These are phyloP conservation scores for Schwanniomyces occidentalis DNA, from an alignment of 805 yeast genomes.

Conservation along the genomic window DNA sequence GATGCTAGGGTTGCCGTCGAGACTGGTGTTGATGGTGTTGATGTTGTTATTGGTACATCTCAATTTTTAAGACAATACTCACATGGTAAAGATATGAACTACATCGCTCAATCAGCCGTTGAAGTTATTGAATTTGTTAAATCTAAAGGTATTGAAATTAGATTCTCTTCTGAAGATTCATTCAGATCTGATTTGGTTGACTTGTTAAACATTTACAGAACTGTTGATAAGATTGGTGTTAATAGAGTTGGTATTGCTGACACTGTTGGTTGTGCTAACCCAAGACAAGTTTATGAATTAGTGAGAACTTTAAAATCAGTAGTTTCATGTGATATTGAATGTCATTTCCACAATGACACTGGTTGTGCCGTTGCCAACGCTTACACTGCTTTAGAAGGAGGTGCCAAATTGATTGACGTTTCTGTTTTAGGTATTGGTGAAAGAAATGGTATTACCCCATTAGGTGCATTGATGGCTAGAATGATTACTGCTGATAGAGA, in stretches of 20 bases:
- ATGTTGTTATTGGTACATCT: slow-evolving; percentile 61
- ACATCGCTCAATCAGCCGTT: slow-evolving; percentile 55
- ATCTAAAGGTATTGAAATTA: slow-evolving; percentile 58
- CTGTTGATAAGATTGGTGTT: slow-evolving; percentile 63
- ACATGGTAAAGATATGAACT: slow-evolving; percentile 63
- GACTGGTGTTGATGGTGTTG: slow-evolving; percentile 64
- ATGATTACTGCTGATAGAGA: slow-evolving; percentile 64
- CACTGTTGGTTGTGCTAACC: slow-evolving; percentile 65
- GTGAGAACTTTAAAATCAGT: slow-evolving; percentile 58
- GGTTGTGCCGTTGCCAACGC: slow-evolving; percentile 67
- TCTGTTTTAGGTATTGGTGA: slow-evolving; percentile 64
- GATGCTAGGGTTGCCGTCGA: slow-evolving; percentile 62
- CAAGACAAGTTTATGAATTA: slow-evolving; percentile 61
- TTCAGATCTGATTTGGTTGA: slow-evolving; percentile 63
- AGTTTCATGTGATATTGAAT: slow-evolving; percentile 59
- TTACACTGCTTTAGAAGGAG: slow-evolving; percentile 62
- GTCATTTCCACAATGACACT: slow-evolving; percentile 64
- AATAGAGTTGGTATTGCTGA: slow-evolving; percentile 65
- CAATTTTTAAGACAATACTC: slow-evolving; percentile 56
- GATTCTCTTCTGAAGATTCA: slow-evolving; percentile 61
- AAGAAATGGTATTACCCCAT: slow-evolving; percentile 62
- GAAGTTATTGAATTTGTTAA: slow-evolving; percentile 62
- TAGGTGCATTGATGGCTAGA: slow-evolving; percentile 63
- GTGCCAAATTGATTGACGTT: slow-evolving; percentile 59
- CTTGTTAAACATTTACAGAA: slow-evolving; percentile 56